These are phyloP conservation scores for Allantophomopsis lycopodina DNA, from an alignment of 2,329 filamentous ascomycete genomes.

Conservation along the genomic window DNA sequence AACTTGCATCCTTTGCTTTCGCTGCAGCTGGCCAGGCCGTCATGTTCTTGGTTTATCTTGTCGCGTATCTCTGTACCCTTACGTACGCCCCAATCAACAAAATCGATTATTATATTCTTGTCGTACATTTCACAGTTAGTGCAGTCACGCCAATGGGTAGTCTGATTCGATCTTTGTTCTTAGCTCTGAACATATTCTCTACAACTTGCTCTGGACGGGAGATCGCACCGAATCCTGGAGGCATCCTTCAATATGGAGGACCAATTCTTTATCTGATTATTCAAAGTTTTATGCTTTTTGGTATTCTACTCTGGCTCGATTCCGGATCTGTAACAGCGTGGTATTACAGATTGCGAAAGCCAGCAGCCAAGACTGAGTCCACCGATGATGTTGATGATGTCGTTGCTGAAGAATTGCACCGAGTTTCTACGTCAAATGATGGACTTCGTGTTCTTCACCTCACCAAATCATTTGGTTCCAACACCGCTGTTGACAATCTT, in stretches of 20 bases:
- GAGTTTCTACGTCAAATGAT: conserved; percentile 38
- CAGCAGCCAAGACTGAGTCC: conserved; percentile 1
- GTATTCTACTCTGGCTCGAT: conserved; percentile 66
- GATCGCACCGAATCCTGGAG: conserved; percentile 55
- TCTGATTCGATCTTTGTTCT: conserved; percentile 58
- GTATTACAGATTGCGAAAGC: conserved; percentile 22
- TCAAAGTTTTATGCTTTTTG: conserved; percentile 59
- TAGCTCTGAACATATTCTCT: conserved; percentile 74
- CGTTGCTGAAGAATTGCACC: conserved; percentile 47
- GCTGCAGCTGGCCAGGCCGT: conserved; percentile 64
- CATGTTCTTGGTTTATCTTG: conserved; percentile 57
- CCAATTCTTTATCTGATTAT: conserved; percentile 72
- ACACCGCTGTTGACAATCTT: conserved; percentile 76
- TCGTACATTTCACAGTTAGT: conserved; percentile 65
- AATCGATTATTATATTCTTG: conserved; percentile 51
- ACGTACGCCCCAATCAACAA: conserved; percentile 60
- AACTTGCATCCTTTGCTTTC: conserved; percentile 75
- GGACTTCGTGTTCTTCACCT: conserved; percentile 63
- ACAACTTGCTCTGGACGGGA: conserved; percentile 53
- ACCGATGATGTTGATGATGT: conserved; percentile 26
- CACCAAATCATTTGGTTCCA: conserved; percentile 64
- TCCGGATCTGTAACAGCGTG: conserved; percentile 52
- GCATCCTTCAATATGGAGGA: conserved; percentile 63
- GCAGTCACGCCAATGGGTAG: conserved; percentile 66
- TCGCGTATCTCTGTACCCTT: conserved; percentile 57